Conservation (phyloP, 2,329 filamentous ascomycete species). For the Trichoderma endophyticum region DNA sequence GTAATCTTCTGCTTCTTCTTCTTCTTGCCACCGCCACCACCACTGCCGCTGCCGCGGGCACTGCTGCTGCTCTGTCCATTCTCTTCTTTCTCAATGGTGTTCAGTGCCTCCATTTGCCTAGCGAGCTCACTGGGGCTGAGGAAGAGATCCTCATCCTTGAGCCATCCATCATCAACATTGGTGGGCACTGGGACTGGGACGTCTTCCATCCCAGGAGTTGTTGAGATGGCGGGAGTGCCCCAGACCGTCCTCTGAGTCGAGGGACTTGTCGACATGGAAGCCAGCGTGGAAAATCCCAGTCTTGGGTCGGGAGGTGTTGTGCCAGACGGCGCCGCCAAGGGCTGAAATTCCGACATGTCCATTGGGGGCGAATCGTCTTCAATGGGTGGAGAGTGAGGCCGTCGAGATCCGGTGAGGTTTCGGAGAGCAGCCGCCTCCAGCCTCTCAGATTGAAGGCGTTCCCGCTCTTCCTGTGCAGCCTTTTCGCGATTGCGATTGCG, state of each 20-base stretch:
- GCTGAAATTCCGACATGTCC: slow-evolving; percentile 63
- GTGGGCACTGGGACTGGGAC: slow-evolving; percentile 26
- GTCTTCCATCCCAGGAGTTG: slow-evolving; percentile 53
- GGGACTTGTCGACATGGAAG: slow-evolving; percentile 78
- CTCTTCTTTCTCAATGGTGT: slow-evolving; percentile 35
- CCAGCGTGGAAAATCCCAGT: slow-evolving; percentile 64
- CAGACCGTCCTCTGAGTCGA: slow-evolving; percentile 77
- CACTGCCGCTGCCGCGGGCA: slow-evolving; percentile 20
- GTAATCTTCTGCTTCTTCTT: slow-evolving; percentile 73
- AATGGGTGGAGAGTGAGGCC: slow-evolving; percentile 33
- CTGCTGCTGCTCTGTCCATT: slow-evolving; percentile 21
- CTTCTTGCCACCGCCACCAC: slow-evolving; percentile 50
- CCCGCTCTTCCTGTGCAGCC: slow-evolving; percentile 80
- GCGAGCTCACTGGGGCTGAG: slow-evolving; percentile 59
- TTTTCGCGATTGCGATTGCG: slow-evolving; percentile 79
- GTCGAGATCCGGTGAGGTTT: slow-evolving; percentile 41
- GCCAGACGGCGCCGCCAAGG: slow-evolving; percentile 50
- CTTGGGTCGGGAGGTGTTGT: slow-evolving; percentile 55
- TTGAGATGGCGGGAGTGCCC: slow-evolving; percentile 73
- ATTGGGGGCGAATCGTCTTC: slow-evolving; percentile 42
- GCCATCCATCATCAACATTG: slow-evolving; percentile 72
- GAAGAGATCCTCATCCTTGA: slow-evolving; percentile 65
- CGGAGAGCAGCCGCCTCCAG: slow-evolving; percentile 69
- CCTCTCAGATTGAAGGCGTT: slow-evolving; percentile 76
- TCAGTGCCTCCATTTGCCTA: slow-evolving; percentile 55